Conservation (phyloP, 257 asterid species). For the Knoxia roxburghii region DNA sequence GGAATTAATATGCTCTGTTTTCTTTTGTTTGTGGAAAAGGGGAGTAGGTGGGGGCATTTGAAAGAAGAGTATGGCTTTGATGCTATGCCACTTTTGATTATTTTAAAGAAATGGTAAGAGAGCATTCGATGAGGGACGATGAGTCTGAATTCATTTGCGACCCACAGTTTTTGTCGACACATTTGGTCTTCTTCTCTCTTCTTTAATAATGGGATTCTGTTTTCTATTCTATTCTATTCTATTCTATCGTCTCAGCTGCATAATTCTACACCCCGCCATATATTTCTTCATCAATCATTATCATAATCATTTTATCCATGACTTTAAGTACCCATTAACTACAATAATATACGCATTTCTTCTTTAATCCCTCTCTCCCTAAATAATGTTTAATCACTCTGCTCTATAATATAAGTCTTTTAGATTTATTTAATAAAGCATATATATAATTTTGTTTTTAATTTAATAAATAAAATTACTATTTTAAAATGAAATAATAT, state of each 20-base stretch:
- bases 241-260: neutral
- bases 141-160: slow-evolving; percentile 5
- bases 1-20: too few relatives aligned
- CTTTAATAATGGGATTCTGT: neutral
- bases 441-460: too few relatives aligned
- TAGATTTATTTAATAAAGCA: too few relatives aligned
- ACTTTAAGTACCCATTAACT: too few relatives aligned
- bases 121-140: slow-evolving; percentile 8
- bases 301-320: slow-evolving; percentile 3
- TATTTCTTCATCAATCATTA: slow-evolving; percentile 10
- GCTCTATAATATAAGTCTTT: too few relatives aligned
- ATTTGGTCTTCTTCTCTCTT: slow-evolving; percentile 15
- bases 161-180: slow-evolving; percentile 7
- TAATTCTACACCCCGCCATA: neutral
- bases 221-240: neutral
- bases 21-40: slow-evolving; percentile 3
- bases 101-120: neutral
- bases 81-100: slow-evolving; percentile 13
- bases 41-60: neutral
- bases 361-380: too few relatives aligned
- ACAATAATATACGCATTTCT: too few relatives aligned
- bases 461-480: too few relatives aligned
- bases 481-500: too few relatives aligned
- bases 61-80: slow-evolving; percentile 11
- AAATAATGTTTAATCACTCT: too few relatives aligned